Conservation (phyloP, 768 basidiomycete genomes). For the Trametopsis cervina region DNA sequence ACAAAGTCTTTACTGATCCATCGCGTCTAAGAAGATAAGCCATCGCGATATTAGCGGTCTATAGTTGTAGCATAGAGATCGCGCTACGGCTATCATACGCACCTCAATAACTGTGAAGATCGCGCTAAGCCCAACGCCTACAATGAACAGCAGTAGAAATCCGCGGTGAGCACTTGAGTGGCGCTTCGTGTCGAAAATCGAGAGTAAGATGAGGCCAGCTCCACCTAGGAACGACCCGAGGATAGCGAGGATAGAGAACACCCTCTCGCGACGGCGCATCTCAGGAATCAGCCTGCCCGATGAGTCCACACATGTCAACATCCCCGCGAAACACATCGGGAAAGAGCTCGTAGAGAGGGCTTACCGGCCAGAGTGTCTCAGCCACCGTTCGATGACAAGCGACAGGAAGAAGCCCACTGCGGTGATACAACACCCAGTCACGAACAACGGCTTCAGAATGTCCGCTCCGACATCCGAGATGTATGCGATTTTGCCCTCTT, state of each 20-base stretch:
- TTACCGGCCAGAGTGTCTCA: slow-evolving; percentile 58
- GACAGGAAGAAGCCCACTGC: slow-evolving; percentile 54
- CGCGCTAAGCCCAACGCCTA: slow-evolving; percentile 65
- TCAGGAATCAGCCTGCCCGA: slow-evolving; percentile 52
- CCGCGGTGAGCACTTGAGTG: slow-evolving; percentile 43
- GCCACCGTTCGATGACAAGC: slow-evolving; percentile 52
- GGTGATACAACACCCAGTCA: slow-evolving; percentile 58
- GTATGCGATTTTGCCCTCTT: slow-evolving; percentile 55
- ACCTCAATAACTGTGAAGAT: slow-evolving; percentile 72
- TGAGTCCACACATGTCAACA: not conserved
- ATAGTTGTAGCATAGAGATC: too few species aligned
- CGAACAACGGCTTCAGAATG: slow-evolving; percentile 68
- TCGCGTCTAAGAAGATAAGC: slow-evolving; percentile 41
- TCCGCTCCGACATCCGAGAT: slow-evolving; percentile 77
- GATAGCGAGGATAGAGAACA: slow-evolving; percentile 51
- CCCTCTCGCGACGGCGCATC: slow-evolving; percentile 49
- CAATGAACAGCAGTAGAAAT: slow-evolving; percentile 67
- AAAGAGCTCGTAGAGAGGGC: too few species aligned
- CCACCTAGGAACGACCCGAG: slow-evolving; percentile 57
- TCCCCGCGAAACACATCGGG: too few species aligned
- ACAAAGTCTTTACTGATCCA: slow-evolving; percentile 57
- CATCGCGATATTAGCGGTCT: too few species aligned
- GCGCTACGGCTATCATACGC: slow-evolving; percentile 5
- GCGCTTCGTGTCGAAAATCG: slow-evolving; percentile 62
- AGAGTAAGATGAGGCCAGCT: slow-evolving; percentile 57